Conservation (phyloP, 2,329 filamentous ascomycete genomes). For the Diaporthe sp. region DNA sequence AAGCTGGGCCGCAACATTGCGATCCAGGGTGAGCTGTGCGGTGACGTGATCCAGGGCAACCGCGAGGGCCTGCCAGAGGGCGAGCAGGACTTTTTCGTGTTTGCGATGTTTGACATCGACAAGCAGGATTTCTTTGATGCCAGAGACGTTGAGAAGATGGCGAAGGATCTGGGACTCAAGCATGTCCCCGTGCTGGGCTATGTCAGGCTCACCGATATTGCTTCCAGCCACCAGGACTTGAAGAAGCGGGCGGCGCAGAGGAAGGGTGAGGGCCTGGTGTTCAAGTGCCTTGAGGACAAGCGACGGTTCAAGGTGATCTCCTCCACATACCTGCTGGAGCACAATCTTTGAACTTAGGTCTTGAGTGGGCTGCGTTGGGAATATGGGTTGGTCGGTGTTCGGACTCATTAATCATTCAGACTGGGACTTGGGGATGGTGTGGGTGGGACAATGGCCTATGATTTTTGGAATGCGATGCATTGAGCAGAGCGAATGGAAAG, state of each 20-base stretch:
- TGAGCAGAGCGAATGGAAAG: too few species aligned
- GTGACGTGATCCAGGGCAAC: constrained; percentile 45
- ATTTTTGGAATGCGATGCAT: not conserved
- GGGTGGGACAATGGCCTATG: not conserved
- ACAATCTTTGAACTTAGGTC: constrained; percentile 12
- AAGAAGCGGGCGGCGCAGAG: constrained; percentile 41
- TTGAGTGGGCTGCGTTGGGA: not conserved
- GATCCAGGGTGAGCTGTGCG: constrained; percentile 51
- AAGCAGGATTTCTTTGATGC: constrained; percentile 46
- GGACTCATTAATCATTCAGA: not conserved
- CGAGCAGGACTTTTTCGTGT: constrained; percentile 50
- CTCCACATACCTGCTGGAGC: constrained; percentile 41
- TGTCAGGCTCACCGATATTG: constrained; percentile 41
- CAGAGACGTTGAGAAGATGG: constrained; percentile 45
- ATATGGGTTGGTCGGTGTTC: not conserved
- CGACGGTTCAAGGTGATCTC: constrained; percentile 47
- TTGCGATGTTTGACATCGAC: constrained; percentile 49
- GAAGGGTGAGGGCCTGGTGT: constrained; percentile 46
- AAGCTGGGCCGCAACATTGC: constrained; percentile 43
- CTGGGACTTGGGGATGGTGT: not conserved
- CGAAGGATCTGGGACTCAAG: constrained; percentile 44
- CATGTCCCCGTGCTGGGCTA: constrained; percentile 51
- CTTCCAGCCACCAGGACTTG: constrained; percentile 40
- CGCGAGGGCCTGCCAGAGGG: constrained; percentile 44
- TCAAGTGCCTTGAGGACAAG: constrained; percentile 43